Evolutionary conservation across 1,139 yeast species (phyloP).

Genomic region (Zygosaccharomyces sapae): DNA sequence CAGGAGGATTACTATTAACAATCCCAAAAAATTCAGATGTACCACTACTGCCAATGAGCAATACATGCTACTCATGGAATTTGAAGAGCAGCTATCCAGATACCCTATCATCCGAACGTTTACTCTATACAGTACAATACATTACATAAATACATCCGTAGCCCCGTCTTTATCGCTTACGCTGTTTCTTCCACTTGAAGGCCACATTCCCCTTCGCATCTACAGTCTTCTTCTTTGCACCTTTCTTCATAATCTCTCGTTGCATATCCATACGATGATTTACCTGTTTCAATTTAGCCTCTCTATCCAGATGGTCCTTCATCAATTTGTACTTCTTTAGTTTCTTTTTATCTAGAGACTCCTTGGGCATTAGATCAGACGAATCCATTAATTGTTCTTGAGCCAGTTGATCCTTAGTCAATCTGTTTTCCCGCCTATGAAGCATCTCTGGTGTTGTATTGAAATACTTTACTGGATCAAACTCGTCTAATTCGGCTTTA

Average conservation of each 20-base stretch:
- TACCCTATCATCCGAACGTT: neutral
- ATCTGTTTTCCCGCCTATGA: conserved; percentile 65
- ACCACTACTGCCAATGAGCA: neutral
- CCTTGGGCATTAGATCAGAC: conserved; percentile 36
- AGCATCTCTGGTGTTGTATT: conserved; percentile 65
- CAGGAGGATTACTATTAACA: neutral
- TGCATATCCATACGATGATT: conserved; percentile 71
- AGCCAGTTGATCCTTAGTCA: conserved; percentile 55
- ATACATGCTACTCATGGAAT: neutral
- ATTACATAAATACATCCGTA: neutral
- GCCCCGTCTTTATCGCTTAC: conserved; percentile 53
- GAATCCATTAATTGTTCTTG: conserved; percentile 22
- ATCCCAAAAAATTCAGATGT: neutral
- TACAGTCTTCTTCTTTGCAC: conserved; percentile 71
- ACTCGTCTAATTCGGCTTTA: conserved; percentile 50
- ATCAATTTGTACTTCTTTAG: conserved; percentile 53
- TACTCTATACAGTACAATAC: neutral
- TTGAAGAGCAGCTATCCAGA: neutral
- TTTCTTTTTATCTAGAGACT: conserved; percentile 50
- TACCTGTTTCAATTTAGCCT: conserved; percentile 59
- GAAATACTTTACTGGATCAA: conserved; percentile 63
- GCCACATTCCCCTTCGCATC: conserved; percentile 60
- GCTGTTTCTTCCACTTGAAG: conserved; percentile 84
- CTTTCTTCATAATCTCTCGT: conserved; percentile 85
- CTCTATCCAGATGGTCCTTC: conserved; percentile 62